These are phyloP conservation scores for Aureobasidium musti DNA, from an alignment of 2,329 filamentous ascomycete species.

Conservation along the genomic window DNA sequence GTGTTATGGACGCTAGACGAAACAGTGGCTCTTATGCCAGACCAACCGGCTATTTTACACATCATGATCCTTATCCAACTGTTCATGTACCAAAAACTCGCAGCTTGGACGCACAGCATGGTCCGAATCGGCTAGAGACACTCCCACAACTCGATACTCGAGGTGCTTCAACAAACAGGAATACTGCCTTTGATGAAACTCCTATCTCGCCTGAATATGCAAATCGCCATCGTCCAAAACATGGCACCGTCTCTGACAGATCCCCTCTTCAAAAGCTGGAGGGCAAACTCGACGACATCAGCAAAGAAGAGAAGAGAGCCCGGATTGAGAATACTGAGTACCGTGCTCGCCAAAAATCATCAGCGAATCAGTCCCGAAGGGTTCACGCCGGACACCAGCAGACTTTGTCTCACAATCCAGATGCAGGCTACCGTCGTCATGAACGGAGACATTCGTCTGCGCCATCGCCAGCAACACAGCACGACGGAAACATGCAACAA, in stretches of 20 bases:
- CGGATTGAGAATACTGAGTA: conserved; percentile 80
- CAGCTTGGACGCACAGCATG: background rate
- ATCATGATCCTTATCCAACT: conserved; percentile 19
- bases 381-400: background rate
- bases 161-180: background rate
- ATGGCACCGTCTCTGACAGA: conserved; percentile 71
- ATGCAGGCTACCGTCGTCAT: background rate
- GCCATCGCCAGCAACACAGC: background rate
- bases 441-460: conserved; percentile 22
- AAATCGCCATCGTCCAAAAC: conserved; percentile 31
- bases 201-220: background rate
- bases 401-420: background rate
- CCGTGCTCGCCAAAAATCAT: conserved; percentile 60
- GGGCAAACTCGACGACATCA: conserved; percentile 85
- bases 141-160: conserved; percentile 7
- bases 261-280: conserved; percentile 94
- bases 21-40: conserved; percentile 12
- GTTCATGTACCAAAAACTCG: conserved; percentile 30
- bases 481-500: background rate
- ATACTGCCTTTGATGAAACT: background rate
- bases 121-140: background rate
- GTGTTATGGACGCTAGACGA: background rate
- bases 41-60: background rate
- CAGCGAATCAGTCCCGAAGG: conserved; percentile 31
- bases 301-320: conserved; percentile 91